Evolutionary conservation across 768 basidiomycete species (phyloP).

Genomic region (Mycena alexandri): DNA sequence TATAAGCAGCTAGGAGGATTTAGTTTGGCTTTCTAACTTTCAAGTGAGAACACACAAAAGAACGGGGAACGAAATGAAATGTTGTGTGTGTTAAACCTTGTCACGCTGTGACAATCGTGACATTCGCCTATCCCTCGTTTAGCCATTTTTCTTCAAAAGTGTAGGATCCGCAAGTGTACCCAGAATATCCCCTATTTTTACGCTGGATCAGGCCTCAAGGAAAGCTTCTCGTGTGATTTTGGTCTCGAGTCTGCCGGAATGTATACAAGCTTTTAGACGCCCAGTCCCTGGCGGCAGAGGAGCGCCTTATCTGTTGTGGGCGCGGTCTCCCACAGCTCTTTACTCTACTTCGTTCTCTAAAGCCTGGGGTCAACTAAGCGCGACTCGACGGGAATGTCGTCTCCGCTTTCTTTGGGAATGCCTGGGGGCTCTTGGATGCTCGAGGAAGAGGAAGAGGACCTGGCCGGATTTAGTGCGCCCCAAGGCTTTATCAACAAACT

Average conservation of each 20-base stretch:
- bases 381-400: not conserved
- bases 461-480: not conserved
- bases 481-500: not conserved
- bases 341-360: slow-evolving; percentile 1
- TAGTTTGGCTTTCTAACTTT: too few relatives aligned
- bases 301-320: slow-evolving; percentile 11
- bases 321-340: slow-evolving; percentile 22
- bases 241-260: slow-evolving; percentile 2
- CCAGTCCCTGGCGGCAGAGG: slow-evolving; percentile 10
- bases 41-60: too few relatives aligned
- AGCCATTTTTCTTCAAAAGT: too few relatives aligned
- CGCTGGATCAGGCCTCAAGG: slow-evolving; percentile 18
- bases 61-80: too few relatives aligned
- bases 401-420: slow-evolving; percentile 13
- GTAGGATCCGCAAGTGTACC: too few relatives aligned
- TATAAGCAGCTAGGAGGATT: too few relatives aligned
- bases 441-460: slow-evolving; percentile 20
- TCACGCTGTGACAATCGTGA: too few relatives aligned
- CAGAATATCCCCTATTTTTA: slow-evolving; percentile 4
- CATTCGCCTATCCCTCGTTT: too few relatives aligned
- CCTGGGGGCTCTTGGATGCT: slow-evolving; percentile 25
- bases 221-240: slow-evolving; percentile 33
- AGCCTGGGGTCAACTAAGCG: not conserved
- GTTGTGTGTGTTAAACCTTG: too few relatives aligned
- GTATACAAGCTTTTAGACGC: slow-evolving; percentile 25